These are phyloP conservation scores for Aspergillus brunneoviolaceus DNA, from an alignment of 2,329 filamentous ascomycete genomes.

Conservation along the genomic window DNA sequence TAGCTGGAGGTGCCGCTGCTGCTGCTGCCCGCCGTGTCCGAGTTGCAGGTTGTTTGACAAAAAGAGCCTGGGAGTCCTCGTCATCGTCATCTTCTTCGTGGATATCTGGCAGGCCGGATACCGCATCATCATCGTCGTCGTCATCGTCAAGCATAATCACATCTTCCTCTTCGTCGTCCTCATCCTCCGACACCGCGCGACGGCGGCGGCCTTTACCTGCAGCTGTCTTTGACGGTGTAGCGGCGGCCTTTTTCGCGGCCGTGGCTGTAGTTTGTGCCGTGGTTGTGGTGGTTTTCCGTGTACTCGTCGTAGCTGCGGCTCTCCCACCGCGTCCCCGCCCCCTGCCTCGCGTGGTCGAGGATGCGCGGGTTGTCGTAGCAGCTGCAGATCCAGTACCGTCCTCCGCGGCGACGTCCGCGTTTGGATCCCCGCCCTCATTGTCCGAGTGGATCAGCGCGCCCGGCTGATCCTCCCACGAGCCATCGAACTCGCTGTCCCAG, in stretches of 20 bases:
- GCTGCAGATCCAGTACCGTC: conserved; percentile 41
- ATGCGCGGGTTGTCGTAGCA: conserved; percentile 33
- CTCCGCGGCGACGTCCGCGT: conserved; percentile 49
- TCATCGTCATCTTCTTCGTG: conserved; percentile 27
- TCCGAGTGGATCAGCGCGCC: conserved; percentile 60
- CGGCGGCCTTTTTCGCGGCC: conserved; percentile 28
- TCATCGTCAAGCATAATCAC: conserved; percentile 41
- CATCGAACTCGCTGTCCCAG: conserved; percentile 91
- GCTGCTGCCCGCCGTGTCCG: conserved; percentile 26
- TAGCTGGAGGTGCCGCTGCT: conserved; percentile 1
- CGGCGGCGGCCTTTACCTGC: conserved; percentile 27
- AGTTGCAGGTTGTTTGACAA: conserved; percentile 40
- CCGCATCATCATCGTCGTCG: conserved; percentile 26
- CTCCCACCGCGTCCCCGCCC: conserved; percentile 47
- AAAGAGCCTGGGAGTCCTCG: conserved; percentile 41
- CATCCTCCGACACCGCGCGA: conserved; percentile 37
- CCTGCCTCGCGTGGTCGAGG: conserved; percentile 47
- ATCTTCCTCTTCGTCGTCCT: conserved; percentile 42
- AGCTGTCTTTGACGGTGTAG: conserved; percentile 19
- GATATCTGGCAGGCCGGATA: conserved; percentile 29
- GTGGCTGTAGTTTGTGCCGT: conserved; percentile 30
- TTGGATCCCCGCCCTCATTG: conserved; percentile 49
- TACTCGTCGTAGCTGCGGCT: conserved; percentile 42
- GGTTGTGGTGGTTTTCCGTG: conserved; percentile 36
- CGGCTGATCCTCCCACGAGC: conserved; percentile 78